These are phyloP conservation scores for Cucurbita ficifolia DNA, from an alignment of 306 rosid genomes.

Conservation along the genomic window DNA sequence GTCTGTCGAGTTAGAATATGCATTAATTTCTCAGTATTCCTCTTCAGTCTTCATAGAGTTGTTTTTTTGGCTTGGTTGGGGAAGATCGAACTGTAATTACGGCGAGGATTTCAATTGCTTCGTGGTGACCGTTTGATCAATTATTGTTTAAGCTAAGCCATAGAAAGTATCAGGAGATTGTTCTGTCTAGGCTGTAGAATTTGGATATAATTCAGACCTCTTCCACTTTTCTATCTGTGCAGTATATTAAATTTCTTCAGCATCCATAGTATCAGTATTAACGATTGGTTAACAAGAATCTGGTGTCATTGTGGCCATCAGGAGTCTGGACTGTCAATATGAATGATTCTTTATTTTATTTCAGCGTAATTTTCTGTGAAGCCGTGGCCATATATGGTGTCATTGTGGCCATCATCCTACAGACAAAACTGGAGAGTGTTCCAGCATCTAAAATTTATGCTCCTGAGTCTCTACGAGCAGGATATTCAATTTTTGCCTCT, in stretches of 20 bases:
- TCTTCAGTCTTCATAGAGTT: not conserved
- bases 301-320: no score
- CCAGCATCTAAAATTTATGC: conserved; percentile 34
- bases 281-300: not conserved
- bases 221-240: not conserved
- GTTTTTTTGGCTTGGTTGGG: not conserved
- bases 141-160: not conserved
- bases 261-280: not conserved
- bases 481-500: conserved; percentile 87
- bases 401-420: conserved; percentile 88
- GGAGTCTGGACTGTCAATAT: not conserved
- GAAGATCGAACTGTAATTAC: not conserved
- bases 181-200: not conserved
- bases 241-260: not conserved
- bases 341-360: conserved; percentile 6
- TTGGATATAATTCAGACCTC: not conserved
- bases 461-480: conserved; percentile 79
- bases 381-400: conserved; percentile 97
- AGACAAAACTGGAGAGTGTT: conserved; percentile 58
- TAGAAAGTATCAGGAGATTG: not conserved
- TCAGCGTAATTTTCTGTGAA: conserved; percentile 95
- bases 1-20: not conserved
- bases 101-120: not conserved
- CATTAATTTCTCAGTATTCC: not conserved
- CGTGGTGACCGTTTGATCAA: not conserved